Conservation (phyloP, 345 rosid species). For the Bruguiera parviflora region DNA sequence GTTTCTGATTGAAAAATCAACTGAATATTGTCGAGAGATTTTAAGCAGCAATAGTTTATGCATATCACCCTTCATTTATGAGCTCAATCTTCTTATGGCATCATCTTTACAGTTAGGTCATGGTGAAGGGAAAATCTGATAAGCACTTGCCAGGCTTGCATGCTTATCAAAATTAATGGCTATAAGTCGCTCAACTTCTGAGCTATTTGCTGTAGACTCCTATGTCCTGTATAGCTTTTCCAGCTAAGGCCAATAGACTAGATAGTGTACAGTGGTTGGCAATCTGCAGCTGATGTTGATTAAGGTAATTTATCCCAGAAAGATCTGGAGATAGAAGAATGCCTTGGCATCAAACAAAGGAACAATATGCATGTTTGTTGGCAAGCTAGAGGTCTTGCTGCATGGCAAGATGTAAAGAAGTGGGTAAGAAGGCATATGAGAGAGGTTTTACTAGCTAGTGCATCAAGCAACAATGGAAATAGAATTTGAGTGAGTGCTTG, state of each 20-base stretch:
- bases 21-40: background rate
- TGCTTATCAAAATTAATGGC: background rate
- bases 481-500: too few relatives aligned
- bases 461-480: too few relatives aligned
- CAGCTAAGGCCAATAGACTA: background rate
- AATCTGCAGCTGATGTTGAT: background rate
- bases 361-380: background rate
- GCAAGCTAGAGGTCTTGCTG: background rate
- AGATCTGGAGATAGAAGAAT: background rate
- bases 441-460: too few relatives aligned
- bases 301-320: background rate
- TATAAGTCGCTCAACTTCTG: background rate
- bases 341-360: background rate
- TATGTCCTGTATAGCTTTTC: background rate
- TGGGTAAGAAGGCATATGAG: too few relatives aligned
- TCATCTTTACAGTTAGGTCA: background rate
- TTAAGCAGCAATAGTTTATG: background rate
- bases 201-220: background rate
- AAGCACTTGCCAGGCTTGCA: background rate
- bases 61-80: background rate
- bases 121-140: background rate
- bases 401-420: too few relatives aligned
- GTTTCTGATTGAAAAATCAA: background rate
- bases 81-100: background rate
- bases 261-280: background rate